Evolutionary conservation across 2,329 filamentous ascomycete genomes (phyloP).

Genomic region (Beauveria caledonica): DNA sequence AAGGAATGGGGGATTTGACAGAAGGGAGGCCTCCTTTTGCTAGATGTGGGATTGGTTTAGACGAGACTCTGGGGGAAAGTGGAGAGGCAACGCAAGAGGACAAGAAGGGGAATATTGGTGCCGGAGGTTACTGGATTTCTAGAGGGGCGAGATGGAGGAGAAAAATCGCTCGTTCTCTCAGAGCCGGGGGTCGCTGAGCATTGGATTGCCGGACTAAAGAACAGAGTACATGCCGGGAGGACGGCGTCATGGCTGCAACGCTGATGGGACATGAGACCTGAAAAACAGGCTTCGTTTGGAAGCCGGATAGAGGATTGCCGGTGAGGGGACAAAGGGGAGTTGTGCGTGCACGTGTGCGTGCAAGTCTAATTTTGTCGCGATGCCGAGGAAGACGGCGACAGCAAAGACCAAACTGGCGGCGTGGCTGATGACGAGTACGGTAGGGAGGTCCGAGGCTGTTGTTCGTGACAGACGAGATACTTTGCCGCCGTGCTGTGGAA

Average conservation of each 20-base stretch:
- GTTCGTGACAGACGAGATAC: not conserved
- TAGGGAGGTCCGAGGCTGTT: not conserved
- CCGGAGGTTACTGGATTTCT: not conserved
- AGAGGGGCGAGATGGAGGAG: not conserved
- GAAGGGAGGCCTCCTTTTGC: slow-evolving; percentile 1
- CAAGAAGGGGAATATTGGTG: not conserved
- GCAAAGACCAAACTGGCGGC: not conserved
- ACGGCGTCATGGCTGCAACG: not conserved
- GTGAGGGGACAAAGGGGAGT: not conserved
- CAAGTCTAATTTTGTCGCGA: not conserved
- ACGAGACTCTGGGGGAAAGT: not conserved
- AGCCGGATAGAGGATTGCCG: not conserved
- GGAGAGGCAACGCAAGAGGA: not conserved
- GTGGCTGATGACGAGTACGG: not conserved
- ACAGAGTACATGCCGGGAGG: slow-evolving; percentile 44
- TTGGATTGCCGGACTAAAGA: slow-evolving; percentile 56
- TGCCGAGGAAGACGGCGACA: not conserved
- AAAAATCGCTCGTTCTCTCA: slow-evolving; percentile 49
- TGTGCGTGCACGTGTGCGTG: not conserved
- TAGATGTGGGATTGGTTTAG: not conserved
- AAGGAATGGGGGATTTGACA: not conserved
- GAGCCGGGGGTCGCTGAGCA: slow-evolving; percentile 48
- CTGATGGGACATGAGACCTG: not conserved
- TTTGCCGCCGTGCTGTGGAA: not conserved
- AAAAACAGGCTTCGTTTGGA: not conserved